A percentile compares a stretch with the other conserved stretches of the same genome.
phyloP scores from a whole-genome alignment of 306 rosid species.

The Sophora flavescens region DNA sequence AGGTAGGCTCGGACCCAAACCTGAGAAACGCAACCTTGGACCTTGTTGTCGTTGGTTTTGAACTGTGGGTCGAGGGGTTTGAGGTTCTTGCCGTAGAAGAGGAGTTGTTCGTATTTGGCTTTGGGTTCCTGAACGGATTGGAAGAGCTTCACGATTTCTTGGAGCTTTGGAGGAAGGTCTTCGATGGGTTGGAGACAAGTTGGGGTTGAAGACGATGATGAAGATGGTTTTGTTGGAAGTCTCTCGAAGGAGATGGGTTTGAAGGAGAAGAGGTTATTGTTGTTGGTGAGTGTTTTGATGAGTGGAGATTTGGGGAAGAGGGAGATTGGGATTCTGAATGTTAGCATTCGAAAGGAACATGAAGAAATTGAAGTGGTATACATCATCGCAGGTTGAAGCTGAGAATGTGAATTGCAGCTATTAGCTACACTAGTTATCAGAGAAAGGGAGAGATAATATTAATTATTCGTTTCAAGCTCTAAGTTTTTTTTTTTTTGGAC shows the following conservation, averaged over 20 bases:
- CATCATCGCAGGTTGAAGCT: constrained; percentile 45
- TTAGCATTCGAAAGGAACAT: constrained; percentile 58
- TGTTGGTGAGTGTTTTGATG: constrained; percentile 9
- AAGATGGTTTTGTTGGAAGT: constrained; percentile 48
- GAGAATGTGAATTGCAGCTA: neutral
- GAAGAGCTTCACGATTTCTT: constrained; percentile 80
- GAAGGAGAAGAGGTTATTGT: constrained; percentile 41
- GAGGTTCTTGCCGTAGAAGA: constrained; percentile 88
- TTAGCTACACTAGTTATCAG: no score
- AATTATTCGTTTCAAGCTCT: neutral
- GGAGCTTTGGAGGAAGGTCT: constrained; percentile 97
- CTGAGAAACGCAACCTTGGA: constrained; percentile 97
- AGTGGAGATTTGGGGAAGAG: constrained; percentile 7
- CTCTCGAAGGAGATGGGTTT: constrained; percentile 71
- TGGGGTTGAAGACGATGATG: constrained; percentile 49
- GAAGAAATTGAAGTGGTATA: constrained; percentile 60
- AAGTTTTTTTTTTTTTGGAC: no score
- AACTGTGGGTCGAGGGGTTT: constrained; percentile 73
- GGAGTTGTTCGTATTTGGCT: constrained; percentile 90
- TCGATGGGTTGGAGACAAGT: constrained; percentile 73
- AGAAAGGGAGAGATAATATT: neutral
- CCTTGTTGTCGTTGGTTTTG: constrained; percentile 81
- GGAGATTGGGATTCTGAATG: constrained; percentile 52
- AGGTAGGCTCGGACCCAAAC: constrained; percentile 97
- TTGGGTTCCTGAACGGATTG: constrained; percentile 82